Evolutionary conservation across 306 rosid genomes (phyloP).

Genomic region (Fragaria ananassa): DNA sequence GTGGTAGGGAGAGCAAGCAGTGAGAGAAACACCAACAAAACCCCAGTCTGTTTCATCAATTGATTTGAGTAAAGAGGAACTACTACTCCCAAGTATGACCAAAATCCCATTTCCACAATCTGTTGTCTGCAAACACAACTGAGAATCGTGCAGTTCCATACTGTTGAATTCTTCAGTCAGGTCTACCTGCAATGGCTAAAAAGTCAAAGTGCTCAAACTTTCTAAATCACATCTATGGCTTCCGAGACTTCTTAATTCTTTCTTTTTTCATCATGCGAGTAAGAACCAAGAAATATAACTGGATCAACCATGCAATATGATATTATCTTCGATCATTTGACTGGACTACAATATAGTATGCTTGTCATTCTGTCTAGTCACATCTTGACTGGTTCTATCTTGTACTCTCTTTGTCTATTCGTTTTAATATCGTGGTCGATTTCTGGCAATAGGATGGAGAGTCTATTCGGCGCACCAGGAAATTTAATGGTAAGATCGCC

Average conservation of each 20-base stretch:
- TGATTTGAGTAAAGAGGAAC: background rate
- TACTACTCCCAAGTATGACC: background rate
- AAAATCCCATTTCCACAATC: background rate
- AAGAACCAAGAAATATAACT: too few relatives aligned
- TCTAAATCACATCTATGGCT: background rate
- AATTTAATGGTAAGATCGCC: too few relatives aligned
- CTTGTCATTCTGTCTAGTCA: background rate
- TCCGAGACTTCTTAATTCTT: too few relatives aligned
- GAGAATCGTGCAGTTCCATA: background rate
- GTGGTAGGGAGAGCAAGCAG: background rate
- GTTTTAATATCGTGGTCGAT: too few relatives aligned
- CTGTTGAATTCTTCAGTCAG: background rate
- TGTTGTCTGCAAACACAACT: background rate
- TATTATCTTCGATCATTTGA: background rate
- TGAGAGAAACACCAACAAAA: background rate
- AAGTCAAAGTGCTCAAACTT: background rate
- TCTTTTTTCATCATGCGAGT: too few relatives aligned
- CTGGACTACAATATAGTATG: background rate
- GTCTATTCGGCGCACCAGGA: too few relatives aligned
- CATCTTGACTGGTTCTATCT: background rate
- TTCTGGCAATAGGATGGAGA: too few relatives aligned
- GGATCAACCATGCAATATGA: background rate
- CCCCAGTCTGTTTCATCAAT: background rate
- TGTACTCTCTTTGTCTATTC: too few relatives aligned
- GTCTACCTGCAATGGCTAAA: background rate